Evolutionary conservation across 2,329 filamentous ascomycete genomes (phyloP), one percentile per base, ranked within the genome.

Genomic region (Penicillium freii): DNA sequence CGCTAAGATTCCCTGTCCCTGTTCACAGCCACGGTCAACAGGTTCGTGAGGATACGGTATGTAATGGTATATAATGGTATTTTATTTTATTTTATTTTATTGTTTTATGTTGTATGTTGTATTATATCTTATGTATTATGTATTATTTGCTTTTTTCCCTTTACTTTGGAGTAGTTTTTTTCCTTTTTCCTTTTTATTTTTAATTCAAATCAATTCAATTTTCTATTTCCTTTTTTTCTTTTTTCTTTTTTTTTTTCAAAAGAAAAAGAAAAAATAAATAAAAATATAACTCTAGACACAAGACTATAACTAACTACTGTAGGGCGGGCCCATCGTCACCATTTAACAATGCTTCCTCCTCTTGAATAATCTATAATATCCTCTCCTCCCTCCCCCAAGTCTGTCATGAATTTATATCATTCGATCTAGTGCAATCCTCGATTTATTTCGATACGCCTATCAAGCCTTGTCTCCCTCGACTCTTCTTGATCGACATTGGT

Each of bases 291-390:
- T 57, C 51, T 33, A 44, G 50, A 58, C 47, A 61, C 38, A 51
- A 58, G 45, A 55, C 43, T 56, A 58, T 51, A 56, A 51, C 57
- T 59, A 46, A 59, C 48, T 50, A 55, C 38, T 50, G 54, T 61
- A 57, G 34, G 51, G 53, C 60, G 54, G 51, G 54, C 33, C 54
- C 51, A 51, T 55, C 52, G 44, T 47, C 40, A 53, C 48, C 51
- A 51, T 36, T 55, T 50, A 25, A 29, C 50, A 50, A 51, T 55
- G 27, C 38, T 43, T 51, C 39, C 19, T 52, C 21, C 39, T 45
- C 39, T 51, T 51, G 33, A 29, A 55, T 39, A 45, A 51, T 51
- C 56, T 66, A 66, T 64, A 64, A 66, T 63, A 64, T 58, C 43
- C 39, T 46, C 50, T 51, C 50, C 33, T 56, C 51, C 44, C 55